These are phyloP conservation scores for Arachis hypogaea DNA, from an alignment of 306 rosid genomes.

Conservation along the genomic window DNA sequence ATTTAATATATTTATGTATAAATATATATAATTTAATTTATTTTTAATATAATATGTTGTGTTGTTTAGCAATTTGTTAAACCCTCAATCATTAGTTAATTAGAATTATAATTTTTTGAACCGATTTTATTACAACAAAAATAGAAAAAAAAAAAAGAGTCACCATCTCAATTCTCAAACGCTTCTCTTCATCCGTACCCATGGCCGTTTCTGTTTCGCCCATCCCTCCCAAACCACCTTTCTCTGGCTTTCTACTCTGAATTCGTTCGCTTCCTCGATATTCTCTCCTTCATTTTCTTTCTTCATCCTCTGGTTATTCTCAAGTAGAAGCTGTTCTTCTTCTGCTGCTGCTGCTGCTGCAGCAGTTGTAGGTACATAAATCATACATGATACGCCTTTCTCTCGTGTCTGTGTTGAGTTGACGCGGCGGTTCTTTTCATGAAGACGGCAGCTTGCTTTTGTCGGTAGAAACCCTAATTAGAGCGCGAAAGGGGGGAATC, in stretches of 20 bases:
- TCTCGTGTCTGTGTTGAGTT: conserved; percentile 2
- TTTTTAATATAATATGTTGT: no score
- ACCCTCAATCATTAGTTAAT: not conserved
- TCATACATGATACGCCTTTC: not conserved
- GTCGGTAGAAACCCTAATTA: conserved; percentile 43
- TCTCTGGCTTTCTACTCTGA: conserved; percentile 21
- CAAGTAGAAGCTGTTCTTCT: not conserved
- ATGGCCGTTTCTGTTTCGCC: conserved; percentile 58
- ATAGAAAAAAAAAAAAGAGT: not conserved
- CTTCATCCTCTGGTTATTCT: not conserved
- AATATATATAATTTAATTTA: no score
- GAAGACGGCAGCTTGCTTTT: conserved; percentile 33
- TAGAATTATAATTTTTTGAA: not conserved
- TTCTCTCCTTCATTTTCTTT: not conserved
- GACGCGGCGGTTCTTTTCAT: conserved; percentile 22
- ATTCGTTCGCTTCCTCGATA: not conserved
- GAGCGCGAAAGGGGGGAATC: conserved; percentile 10
- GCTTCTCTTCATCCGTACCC: conserved; percentile 24
- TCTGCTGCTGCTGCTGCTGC: not conserved
- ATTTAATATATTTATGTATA: no score
- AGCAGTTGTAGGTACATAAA: no score
- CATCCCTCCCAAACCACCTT: conserved; percentile 48
- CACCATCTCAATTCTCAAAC: conserved; percentile 8
- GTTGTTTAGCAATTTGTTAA: no score
- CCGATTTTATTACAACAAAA: not conserved